Conservation (phyloP, 495 filamentous ascomycete genomes). For the Aspergillus cristatus region DNA sequence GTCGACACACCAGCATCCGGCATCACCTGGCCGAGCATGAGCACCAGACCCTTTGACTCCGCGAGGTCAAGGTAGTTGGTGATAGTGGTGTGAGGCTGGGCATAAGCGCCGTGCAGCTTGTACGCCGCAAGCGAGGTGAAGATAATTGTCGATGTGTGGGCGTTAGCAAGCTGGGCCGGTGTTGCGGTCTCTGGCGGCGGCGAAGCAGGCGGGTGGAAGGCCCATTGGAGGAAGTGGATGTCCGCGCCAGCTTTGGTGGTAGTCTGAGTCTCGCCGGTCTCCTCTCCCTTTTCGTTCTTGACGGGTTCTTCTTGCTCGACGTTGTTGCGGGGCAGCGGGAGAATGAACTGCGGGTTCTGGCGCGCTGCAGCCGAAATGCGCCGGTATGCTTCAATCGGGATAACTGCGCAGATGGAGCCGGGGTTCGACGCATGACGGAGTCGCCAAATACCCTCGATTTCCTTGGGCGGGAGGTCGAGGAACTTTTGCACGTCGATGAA, state of each 20-base stretch:
- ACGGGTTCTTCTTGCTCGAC: constrained; percentile 5
- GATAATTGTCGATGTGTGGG: constrained; percentile 66
- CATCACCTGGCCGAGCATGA: constrained; percentile 74
- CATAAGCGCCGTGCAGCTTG: constrained; percentile 82
- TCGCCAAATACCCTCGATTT: constrained; percentile 85
- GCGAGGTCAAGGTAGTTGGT: constrained; percentile 81
- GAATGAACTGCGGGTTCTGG: constrained; percentile 75
- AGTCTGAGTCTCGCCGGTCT: constrained; percentile 12
- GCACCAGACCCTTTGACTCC: constrained; percentile 61
- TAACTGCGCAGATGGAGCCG: constrained; percentile 68
- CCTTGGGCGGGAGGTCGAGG: constrained; percentile 58
- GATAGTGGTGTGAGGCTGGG: constrained; percentile 83
- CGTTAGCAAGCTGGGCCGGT: constrained; percentile 25
- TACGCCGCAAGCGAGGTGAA: constrained; percentile 90
- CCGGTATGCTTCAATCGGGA: constrained; percentile 62
- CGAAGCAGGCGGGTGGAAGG: constrained; percentile 78
- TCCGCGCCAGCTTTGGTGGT: constrained; percentile 22
- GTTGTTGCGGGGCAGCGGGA: constrained; percentile 67
- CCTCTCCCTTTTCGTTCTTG: too few relatives aligned
- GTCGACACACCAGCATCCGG: constrained; percentile 68
- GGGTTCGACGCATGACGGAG: constrained; percentile 67
- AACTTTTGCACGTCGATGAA: constrained; percentile 80
- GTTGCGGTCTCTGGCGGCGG: constrained; percentile 41
- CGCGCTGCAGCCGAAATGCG: constrained; percentile 59
- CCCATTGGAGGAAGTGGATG: constrained; percentile 49